Conservation (phyloP, 306 rosid genomes). For the Rosa lucieae region DNA sequence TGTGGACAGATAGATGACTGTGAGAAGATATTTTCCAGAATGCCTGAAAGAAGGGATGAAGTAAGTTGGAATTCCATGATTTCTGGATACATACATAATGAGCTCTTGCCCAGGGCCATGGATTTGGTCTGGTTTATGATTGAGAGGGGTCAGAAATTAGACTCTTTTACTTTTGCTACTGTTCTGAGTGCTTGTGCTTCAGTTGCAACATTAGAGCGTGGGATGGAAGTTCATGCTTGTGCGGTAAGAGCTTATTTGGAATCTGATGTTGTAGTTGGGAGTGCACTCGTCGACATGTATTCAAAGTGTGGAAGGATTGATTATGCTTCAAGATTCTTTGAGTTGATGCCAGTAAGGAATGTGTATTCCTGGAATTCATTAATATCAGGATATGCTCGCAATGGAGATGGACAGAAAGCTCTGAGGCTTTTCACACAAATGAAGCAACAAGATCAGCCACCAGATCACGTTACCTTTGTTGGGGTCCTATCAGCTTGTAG, state of each 20-base stretch:
- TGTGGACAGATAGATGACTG: constrained; percentile 61
- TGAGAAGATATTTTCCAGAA: constrained; percentile 66
- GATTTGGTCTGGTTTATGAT: constrained; percentile 84
- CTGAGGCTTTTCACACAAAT: constrained; percentile 63
- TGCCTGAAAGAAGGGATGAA: constrained; percentile 75
- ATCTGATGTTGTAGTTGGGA: constrained; percentile 78
- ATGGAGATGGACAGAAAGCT: constrained; percentile 75
- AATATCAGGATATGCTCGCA: constrained; percentile 90
- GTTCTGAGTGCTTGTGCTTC: constrained; percentile 98
- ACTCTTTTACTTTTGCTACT: constrained; percentile 83
- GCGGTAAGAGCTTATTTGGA: constrained; percentile 76
- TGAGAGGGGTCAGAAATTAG: constrained; percentile 79
- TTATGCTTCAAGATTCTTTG: constrained; percentile 87
- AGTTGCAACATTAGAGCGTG: constrained; percentile 77
- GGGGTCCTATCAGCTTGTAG: constrained; percentile 92
- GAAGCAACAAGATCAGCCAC: constrained; percentile 60
- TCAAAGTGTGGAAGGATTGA: constrained; percentile 86
- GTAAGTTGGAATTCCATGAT: constrained; percentile 95
- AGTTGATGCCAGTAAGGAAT: constrained; percentile 71
- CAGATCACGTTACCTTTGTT: constrained; percentile 92
- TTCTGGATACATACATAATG: constrained; percentile 81
- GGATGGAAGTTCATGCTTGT: constrained; percentile 92
- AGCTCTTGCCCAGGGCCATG: constrained; percentile 68
- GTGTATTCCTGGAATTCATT: constrained; percentile 90
- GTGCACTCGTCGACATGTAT: constrained; percentile 91